Base-by-base conservation (phyloP, 2,329 filamentous ascomycete species). In the Stenocarpella maydis region DNA sequence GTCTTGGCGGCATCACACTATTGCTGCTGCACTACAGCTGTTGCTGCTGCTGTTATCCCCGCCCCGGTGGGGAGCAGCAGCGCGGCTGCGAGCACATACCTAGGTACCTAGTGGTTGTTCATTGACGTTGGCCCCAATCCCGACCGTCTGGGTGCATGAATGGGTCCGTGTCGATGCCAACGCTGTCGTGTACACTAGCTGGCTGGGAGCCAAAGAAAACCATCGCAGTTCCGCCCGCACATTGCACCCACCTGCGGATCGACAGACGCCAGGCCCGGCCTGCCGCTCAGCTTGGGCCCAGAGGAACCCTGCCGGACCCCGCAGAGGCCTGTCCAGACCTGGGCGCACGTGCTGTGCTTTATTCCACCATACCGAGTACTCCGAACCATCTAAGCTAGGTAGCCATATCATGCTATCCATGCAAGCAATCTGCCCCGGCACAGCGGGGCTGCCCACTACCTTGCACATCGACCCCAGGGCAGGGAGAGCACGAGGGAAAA, bases 341-440 rank as follows among this genome's bases (percentile, higher is more conserved):
- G 37, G n/a, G 17, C 58, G 43, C 58, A 63, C 58, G 58, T 49
- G 58, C 58, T 37, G 28, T 63, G 5, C 41, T 61, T 21, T 61
- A 47, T 17, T 31, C 8, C 8, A 31, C 31, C 4, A n/a, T n/a
- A n/a, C n/a, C n/a, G n/a, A n/a, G n/a, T n/a, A n/a, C n/a, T n/a
- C n/a, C n/a, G n/a, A n/a, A n/a, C n/a, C n/a, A n/a, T n/a, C n/a
- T n/a, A n/a, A n/a, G n/a, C n/a, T n/a, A n/a, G n/a, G n/a, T n/a
- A n/a, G n/a, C 54, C 37, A 58, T 58, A 21, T 43, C 37, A 28
- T 58, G 54, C 37, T 43, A 43, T 43, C 37, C 15, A 31, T 28
- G 24, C 54, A 21, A 39, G 34, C 34, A 37, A 37, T 9, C 34
- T 31, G 31, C 31, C 31, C n/a, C n/a, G n/a, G n/a, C n/a, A n/a